Evolutionary conservation across 73 alveolate genomes (phyloP).

Genomic region (Urostyla sp.): DNA sequence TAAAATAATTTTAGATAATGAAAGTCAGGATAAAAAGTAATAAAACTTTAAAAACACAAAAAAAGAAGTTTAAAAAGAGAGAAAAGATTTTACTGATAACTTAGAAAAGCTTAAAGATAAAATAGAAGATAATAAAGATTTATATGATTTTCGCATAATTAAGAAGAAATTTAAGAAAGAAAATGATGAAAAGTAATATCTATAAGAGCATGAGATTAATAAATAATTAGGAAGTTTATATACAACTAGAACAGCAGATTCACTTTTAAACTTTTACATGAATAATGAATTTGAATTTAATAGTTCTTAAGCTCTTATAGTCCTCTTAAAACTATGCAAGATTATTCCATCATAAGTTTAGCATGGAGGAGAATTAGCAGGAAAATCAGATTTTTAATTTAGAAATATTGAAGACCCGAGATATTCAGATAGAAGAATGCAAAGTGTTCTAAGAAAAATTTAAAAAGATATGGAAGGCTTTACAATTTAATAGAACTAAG

Average conservation of each 20-base stretch:
- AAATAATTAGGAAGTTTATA: background rate
- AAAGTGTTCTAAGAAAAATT: background rate
- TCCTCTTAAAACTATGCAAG: background rate
- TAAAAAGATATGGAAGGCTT: background rate
- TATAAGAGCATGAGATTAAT: background rate
- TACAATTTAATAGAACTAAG: background rate
- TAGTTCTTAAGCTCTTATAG: background rate
- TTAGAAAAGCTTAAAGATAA: background rate
- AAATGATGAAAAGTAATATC: background rate
- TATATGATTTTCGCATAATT: background rate
- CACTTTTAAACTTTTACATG: background rate
- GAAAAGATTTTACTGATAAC: too few species aligned
- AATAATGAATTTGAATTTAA: background rate
- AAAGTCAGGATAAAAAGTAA: too few species aligned
- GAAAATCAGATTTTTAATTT: background rate
- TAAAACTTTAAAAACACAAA: too few species aligned
- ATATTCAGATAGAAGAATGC: constrained; percentile 6
- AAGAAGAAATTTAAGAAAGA: background rate
- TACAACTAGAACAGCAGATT: background rate
- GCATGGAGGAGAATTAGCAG: background rate
- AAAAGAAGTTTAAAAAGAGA: too few species aligned
- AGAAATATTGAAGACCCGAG: constrained; percentile 11
- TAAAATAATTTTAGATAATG: too few species aligned
- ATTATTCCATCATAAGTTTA: background rate
- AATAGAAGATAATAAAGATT: background rate